Evolutionary conservation across 148 eudicot genomes (phyloP).

Genomic region (Chenopodium album): DNA sequence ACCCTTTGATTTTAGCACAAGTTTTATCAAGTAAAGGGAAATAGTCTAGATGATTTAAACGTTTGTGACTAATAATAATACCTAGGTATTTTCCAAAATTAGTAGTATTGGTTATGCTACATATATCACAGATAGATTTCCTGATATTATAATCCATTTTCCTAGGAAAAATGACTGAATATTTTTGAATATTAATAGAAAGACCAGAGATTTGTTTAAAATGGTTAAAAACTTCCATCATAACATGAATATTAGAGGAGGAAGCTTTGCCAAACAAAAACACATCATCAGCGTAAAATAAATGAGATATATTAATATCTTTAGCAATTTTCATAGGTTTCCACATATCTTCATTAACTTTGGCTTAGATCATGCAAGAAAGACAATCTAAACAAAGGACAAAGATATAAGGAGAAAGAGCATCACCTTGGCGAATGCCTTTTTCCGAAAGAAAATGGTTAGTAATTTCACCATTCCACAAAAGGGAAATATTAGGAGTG

Average conservation of each 20-base stretch:
- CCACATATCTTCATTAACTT: not conserved
- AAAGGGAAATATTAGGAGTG: not conserved
- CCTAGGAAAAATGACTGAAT: not conserved
- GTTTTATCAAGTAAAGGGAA: not conserved
- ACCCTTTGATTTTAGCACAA: not conserved
- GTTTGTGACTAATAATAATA: not conserved
- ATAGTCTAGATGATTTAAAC: fast-evolving
- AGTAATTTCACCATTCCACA: not conserved
- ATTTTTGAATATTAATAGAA: not conserved
- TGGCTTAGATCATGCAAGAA: not conserved
- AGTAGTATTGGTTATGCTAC: too few species aligned
- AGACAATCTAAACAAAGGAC: not conserved
- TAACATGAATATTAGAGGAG: not conserved
- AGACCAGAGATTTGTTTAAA: not conserved
- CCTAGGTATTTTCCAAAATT: not conserved
- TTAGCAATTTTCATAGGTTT: not conserved
- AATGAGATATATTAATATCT: not conserved
- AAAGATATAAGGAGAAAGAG: not conserved
- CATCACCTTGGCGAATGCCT: not conserved
- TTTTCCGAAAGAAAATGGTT: not conserved
- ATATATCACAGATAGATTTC: not conserved
- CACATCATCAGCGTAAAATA: not conserved
- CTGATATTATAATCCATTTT: not conserved
- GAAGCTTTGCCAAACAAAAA: not conserved
- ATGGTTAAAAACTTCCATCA: not conserved